A percentile compares a stretch with the other conserved stretches of the same genome.
Conservation (phyloP, 306 rosid genomes). For the Ammopiptanthus mongolicus region DNA sequence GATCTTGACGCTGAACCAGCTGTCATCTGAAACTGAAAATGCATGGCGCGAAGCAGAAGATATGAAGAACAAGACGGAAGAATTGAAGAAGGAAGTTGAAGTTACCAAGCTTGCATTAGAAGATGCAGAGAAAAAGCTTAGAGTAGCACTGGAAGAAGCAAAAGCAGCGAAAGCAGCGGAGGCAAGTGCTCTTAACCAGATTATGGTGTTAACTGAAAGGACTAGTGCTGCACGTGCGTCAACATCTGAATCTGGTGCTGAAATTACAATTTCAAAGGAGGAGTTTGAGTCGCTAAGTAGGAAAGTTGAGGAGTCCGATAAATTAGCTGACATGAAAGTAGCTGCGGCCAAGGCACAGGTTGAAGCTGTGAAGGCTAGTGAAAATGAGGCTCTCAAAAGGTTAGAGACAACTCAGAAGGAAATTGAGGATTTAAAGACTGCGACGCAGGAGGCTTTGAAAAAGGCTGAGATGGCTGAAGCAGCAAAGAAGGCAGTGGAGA, state of each 20-base stretch:
- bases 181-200: slow-evolving; percentile 72
- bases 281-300: slow-evolving; percentile 76
- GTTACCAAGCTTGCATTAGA: slow-evolving; percentile 51
- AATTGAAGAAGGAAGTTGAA: slow-evolving; percentile 72
- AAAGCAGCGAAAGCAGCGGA: slow-evolving; percentile 84
- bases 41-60: slow-evolving; percentile 72
- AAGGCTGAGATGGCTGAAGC: slow-evolving; percentile 95
- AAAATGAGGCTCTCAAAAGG: slow-evolving; percentile 67
- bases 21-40: slow-evolving; percentile 60
- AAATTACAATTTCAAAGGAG: slow-evolving; percentile 73
- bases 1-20: slow-evolving; percentile 68
- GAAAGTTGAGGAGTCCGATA: slow-evolving; percentile 86
- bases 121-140: slow-evolving; percentile 72
- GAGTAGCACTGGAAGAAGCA: slow-evolving; percentile 68
- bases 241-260: slow-evolving; percentile 73
- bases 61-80: slow-evolving; percentile 64
- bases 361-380: slow-evolving; percentile 98
- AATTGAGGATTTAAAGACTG: slow-evolving; percentile 66
- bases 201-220: slow-evolving; percentile 62
- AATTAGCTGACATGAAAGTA: slow-evolving; percentile 84
- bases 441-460: slow-evolving; percentile 67
- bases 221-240: slow-evolving; percentile 86
- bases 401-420: slow-evolving; percentile 75
- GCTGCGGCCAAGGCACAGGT: slow-evolving; percentile 97
- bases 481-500: slow-evolving; percentile 90